These are phyloP conservation scores for Pogostemon cablin DNA, from an alignment of 257 asterid genomes.

Conservation along the genomic window DNA sequence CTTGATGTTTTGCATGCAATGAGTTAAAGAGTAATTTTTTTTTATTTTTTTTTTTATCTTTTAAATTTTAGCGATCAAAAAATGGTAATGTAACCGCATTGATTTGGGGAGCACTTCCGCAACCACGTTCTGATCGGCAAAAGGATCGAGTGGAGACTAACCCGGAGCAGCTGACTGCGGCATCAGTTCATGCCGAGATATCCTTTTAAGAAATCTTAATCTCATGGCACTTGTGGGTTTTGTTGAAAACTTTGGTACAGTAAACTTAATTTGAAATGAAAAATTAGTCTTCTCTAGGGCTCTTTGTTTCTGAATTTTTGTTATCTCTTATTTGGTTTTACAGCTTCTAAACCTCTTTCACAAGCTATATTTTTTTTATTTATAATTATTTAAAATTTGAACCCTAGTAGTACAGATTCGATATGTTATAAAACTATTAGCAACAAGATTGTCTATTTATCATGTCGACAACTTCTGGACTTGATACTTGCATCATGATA, in stretches of 20 bases:
- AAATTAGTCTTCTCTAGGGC: background rate
- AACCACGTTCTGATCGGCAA: conserved; percentile 92
- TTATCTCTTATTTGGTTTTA: background rate
- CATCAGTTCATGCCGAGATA: conserved; percentile 96
- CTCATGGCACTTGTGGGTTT: conserved; percentile 8
- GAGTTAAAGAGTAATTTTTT: conserved; percentile 17
- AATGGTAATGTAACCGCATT: conserved; percentile 75
- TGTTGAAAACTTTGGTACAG: background rate
- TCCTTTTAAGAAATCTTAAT: conserved; percentile 53
- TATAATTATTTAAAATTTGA: too few species aligned
- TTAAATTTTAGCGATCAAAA: conserved; percentile 60
- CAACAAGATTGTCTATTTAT: background rate
- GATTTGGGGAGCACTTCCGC: conserved; percentile 98
- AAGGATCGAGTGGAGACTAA: conserved; percentile 99
- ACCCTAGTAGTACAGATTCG: background rate
- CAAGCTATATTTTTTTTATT: too few species aligned
- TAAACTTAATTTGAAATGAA: background rate
- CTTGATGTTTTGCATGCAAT: background rate
- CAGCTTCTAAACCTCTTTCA: background rate
- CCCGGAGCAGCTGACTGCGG: conserved; percentile 99
- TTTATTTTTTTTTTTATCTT: conserved; percentile 9
- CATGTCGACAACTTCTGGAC: background rate
- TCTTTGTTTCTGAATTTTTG: background rate
- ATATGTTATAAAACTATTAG: background rate
- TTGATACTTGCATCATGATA: background rate